Evolutionary conservation across 139 green algal genomes (phyloP), one percentile per base, ranked within the genome.

Genomic region (Mychonastes homosphaera): DNA sequence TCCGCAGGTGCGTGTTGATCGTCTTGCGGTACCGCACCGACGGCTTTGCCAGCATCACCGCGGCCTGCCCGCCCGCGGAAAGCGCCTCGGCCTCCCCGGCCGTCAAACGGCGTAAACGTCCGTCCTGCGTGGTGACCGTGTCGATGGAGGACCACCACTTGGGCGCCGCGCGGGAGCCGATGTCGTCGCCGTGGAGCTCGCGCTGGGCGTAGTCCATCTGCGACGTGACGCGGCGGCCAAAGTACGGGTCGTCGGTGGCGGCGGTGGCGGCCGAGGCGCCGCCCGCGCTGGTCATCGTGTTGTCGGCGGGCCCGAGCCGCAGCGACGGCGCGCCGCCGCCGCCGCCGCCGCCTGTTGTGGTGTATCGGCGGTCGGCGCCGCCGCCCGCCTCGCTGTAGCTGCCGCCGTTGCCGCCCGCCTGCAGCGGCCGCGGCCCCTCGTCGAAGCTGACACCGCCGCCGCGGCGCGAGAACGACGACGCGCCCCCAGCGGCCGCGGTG

Each of bases 21-120:
- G 74, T 78, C 72, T 89, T 86, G 40, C 77, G 67, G 40, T 75
- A 76, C 13, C 53, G 45, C 40, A 87, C 76, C 24, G 29, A 46
- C 3, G 56, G 56, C 41, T 63, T 63, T 4, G 56, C 56, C 28
- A 63, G 56, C 56, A 63, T 53, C 21, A 63, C 29, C 46, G 24
- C 46, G 9, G 47, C 35, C 10, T 30, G 19, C 21, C 47, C 53
- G 23, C 35, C 36, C 8, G 21, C n/a, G 12, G n/a, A 23, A 5
- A 26, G 23, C 3, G n/a, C 34, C 26, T 60, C 53, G 13, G 27
- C 40, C 18, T 47, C n/a, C 3, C 44, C 15, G 12, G 26, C 19
- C 23, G 44, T 24, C 19, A 51, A 18, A 9, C 44, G 16, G 27
- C 49, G 27, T 16, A 56, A 6, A 13, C 24, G 21, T 28, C 49